Evolutionary conservation across 768 basidiomycete genomes (phyloP), one percentile per base, ranked within the genome.

Genomic region (Amanita muscaria): DNA sequence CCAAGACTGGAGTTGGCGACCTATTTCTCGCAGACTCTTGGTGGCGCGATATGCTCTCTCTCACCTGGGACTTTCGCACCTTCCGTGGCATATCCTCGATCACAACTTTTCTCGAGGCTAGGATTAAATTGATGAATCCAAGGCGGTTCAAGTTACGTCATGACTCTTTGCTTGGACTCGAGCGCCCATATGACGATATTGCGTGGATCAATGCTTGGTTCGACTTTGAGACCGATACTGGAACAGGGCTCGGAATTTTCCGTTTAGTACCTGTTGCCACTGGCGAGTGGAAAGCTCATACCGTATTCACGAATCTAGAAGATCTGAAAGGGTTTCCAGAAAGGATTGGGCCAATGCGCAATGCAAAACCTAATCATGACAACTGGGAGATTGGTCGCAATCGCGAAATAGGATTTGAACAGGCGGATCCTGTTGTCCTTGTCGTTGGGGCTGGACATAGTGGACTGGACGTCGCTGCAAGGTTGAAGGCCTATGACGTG

Each of bases 361-460:
- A 62, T 49, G 45, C 43, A 8, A 38, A 59, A 14, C 64, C 70
- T 3, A 65, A 66, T 43, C 72, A 74, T 51, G 76, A 73, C 2
- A 60, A 64, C 44, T 79, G 77, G 78, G 61, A 65, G 35, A 63
- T 66, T 21, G 57, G 61, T 37, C 63, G 76, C 7, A 55, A 56
- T 16, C 56, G 51, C 19, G 65, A 73, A 44, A 47, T 50, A 5
- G 68, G 73, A 18, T 80, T 77, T 50, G 55, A 55, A 7, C 66
- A 73, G 18, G 54, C 51, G 5, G 67, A 71, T 27, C 80, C 80
- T 0, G 64, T 65, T 1, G 81, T 77, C 3, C 52, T 82, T 10
- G 55, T 82, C 32, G 59, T 79, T 18, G 76, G 79, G 11, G 64
- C 44, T 1, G 78, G 76, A 3, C 79, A 80, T 35, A 69, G 67